phyloP scores from a whole-genome alignment of 257 asterid genomes.

The Solanum ossicruentum region DNA sequence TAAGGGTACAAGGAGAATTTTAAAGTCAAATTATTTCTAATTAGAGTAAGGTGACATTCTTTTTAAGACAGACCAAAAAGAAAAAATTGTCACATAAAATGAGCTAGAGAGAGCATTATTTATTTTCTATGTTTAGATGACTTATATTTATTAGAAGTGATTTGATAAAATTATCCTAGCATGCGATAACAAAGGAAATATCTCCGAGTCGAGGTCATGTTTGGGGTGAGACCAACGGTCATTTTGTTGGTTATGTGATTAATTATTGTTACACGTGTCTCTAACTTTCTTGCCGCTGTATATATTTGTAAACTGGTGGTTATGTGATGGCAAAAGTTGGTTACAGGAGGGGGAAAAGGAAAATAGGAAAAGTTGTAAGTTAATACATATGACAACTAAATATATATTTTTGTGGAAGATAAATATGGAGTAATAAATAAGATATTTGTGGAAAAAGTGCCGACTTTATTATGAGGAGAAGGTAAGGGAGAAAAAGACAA shows the following conservation, averaged over 20 bases:
- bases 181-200: background rate
- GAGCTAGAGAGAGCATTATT: no score
- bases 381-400: no score
- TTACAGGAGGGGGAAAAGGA: background rate
- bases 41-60: no score
- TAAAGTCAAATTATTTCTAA: no score
- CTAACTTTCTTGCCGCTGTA: background rate
- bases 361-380: background rate
- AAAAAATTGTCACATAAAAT: no score
- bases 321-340: background rate
- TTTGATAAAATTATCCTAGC: no score
- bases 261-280: background rate
- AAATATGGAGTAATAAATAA: no score
- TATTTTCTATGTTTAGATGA: no score
- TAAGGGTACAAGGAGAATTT: no score
- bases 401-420: background rate
- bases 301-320: background rate
- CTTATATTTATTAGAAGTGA: no score
- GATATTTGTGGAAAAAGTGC: no score
- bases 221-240: background rate
- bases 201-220: background rate
- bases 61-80: no score
- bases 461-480: background rate
- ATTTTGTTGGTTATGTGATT: background rate
- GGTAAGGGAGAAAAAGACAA: conserved; percentile 19